These are phyloP conservation scores for Lachancea mirantina DNA, from an alignment of 805 yeast genomes.

Conservation along the genomic window DNA sequence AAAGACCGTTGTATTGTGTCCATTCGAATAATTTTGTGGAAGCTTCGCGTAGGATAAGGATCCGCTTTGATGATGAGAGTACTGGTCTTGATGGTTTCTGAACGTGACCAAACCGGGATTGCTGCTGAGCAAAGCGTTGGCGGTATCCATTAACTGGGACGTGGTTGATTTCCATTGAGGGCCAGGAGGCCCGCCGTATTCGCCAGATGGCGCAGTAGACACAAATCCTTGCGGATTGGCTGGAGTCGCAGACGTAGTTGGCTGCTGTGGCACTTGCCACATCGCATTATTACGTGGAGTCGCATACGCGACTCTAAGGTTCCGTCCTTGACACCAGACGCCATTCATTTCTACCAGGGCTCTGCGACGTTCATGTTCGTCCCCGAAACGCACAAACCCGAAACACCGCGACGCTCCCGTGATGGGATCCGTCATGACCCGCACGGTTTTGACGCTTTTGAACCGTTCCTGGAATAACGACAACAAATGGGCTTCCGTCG, in stretches of 20 bases:
- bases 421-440: conserved; percentile 82
- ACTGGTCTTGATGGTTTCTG: no score
- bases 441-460: conserved; percentile 63
- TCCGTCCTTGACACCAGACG: conserved; percentile 71
- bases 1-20: conserved; percentile 56
- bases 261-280: conserved; percentile 17
- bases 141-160: conserved; percentile 10
- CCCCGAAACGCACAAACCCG: conserved; percentile 72
- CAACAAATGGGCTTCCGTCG: conserved; percentile 72
- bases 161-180: no score
- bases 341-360: conserved; percentile 75
- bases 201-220: not conserved
- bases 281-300: conserved; percentile 52
- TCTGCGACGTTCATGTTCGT: conserved; percentile 57
- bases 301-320: conserved; percentile 70
- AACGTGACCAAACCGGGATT: conserved; percentile 2
- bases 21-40: no score
- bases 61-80: no score
- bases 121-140: conserved; percentile 7
- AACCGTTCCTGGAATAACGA: conserved; percentile 64
- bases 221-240: conserved; percentile 3
- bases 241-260: conserved; percentile 8
- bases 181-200: conserved; percentile 4
- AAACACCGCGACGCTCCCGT: conserved; percentile 72
- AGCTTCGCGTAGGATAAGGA: no score